A percentile compares a stretch with the other conserved stretches of the same genome.
phyloP scores from a whole-genome alignment of 192 early-diverging fungal genomes.

The Chytriomyces confervae region DNA sequence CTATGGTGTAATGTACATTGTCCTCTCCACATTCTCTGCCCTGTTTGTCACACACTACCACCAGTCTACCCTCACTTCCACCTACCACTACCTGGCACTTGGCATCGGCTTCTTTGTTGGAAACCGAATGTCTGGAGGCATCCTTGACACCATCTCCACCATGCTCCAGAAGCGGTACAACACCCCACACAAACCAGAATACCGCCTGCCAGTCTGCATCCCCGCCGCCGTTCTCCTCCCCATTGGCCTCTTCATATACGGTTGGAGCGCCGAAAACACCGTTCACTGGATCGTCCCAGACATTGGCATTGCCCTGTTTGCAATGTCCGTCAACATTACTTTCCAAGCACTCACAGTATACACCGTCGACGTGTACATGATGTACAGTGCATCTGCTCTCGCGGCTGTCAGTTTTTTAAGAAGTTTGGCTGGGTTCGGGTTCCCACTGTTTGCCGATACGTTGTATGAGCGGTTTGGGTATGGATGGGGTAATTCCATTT shows the following conservation, averaged over 20 bases:
- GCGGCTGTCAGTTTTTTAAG: not conserved
- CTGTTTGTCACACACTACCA: not conserved
- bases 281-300: constrained; percentile 26
- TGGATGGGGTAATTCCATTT: constrained; percentile 16
- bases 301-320: constrained; percentile 2
- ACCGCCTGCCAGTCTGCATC: constrained; percentile 1
- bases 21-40: constrained; percentile 9
- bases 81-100: constrained; percentile 5
- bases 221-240: not conserved
- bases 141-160: not conserved
- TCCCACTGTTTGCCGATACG: constrained; percentile 6
- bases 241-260: constrained; percentile 1
- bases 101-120: constrained; percentile 17
- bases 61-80: not conserved
- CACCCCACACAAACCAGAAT: constrained; percentile 23
- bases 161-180: constrained; percentile 23
- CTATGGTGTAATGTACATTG: constrained; percentile 14
- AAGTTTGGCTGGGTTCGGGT: constrained; percentile 7
- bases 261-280: constrained; percentile 18
- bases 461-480: constrained; percentile 12
- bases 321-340: not conserved
- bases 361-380: constrained; percentile 2
- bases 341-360: constrained; percentile 7
- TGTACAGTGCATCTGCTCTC: constrained; percentile 5
- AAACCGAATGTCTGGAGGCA: not conserved